Evolutionary conservation across 179 eudicot species (phyloP).

Genomic region (Silene coronaria): DNA sequence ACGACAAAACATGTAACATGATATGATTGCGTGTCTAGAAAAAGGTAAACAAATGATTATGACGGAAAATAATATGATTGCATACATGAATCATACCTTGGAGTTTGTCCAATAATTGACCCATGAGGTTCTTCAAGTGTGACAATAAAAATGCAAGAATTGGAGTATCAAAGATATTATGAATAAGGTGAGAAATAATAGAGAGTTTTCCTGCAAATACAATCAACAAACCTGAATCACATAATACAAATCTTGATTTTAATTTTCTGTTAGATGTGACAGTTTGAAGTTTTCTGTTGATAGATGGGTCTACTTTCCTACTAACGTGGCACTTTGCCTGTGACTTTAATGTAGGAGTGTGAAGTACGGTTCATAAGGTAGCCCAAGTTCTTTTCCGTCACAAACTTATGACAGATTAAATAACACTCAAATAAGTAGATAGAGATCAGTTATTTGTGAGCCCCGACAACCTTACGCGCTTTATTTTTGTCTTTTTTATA

Average conservation of each 20-base stretch:
- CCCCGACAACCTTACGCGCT: too few relatives aligned
- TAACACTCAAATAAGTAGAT: too few relatives aligned
- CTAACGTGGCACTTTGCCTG: background rate
- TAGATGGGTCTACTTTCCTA: background rate
- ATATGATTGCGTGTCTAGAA: too few relatives aligned
- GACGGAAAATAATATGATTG: background rate
- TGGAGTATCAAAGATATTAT: conserved; percentile 14
- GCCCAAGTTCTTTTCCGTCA: too few relatives aligned
- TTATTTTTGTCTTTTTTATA: too few relatives aligned
- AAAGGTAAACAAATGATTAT: background rate
- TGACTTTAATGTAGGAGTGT: too few relatives aligned
- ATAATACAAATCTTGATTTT: background rate
- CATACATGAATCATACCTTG: too few relatives aligned
- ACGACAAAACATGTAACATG: too few relatives aligned
- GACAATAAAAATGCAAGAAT: background rate
- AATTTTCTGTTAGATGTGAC: conserved; percentile 13
- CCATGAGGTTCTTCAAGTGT: conserved; percentile 18
- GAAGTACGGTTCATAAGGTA: too few relatives aligned
- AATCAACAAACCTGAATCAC: background rate
- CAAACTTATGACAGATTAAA: too few relatives aligned
- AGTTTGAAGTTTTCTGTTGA: conserved; percentile 9
- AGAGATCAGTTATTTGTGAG: too few relatives aligned
- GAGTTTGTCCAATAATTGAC: conserved; percentile 38
- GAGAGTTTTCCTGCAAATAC: conserved; percentile 8
- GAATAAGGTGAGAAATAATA: background rate